Evolutionary conservation across 2,329 filamentous ascomycete species (phyloP).

Genomic region (Nemania sp.): DNA sequence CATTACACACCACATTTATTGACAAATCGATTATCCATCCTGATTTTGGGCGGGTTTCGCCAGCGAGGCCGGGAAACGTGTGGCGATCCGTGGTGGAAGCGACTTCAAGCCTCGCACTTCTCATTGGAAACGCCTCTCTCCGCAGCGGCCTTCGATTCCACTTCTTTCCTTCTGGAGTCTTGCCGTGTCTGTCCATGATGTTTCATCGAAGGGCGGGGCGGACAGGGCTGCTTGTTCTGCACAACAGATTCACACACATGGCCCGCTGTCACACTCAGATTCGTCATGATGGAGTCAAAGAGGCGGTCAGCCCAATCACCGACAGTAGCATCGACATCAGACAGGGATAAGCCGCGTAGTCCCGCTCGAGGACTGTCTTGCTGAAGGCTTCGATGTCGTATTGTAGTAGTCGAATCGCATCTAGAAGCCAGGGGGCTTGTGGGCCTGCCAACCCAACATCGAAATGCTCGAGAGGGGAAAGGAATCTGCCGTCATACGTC

Average conservation of each 20-base stretch:
- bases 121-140: neutral
- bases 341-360: constrained; percentile 42
- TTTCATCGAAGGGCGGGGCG: constrained; percentile 21
- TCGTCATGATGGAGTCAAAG: constrained; percentile 16
- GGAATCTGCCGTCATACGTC: constrained; percentile 40
- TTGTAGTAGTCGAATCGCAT: constrained; percentile 43
- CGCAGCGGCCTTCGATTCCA: neutral
- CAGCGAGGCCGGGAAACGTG: constrained; percentile 10
- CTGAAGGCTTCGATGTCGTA: constrained; percentile 41
- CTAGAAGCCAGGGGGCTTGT: constrained; percentile 44
- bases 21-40: neutral
- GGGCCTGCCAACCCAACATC: constrained; percentile 40
- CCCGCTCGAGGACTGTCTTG: constrained; percentile 45
- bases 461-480: constrained; percentile 30
- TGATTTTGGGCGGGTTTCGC: neutral
- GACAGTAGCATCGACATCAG: constrained; percentile 9
- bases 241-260: constrained; percentile 26
- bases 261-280: constrained; percentile 25
- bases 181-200: constrained; percentile 9
- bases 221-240: constrained; percentile 20
- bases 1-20: neutral
- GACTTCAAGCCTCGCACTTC: constrained; percentile 6
- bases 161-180: constrained; percentile 12
- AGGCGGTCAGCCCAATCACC: constrained; percentile 21
- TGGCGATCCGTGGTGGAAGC: constrained; percentile 17